These are phyloP conservation scores for Termitomyces sp. DNA, from an alignment of 768 basidiomycete species.

Conservation along the genomic window DNA sequence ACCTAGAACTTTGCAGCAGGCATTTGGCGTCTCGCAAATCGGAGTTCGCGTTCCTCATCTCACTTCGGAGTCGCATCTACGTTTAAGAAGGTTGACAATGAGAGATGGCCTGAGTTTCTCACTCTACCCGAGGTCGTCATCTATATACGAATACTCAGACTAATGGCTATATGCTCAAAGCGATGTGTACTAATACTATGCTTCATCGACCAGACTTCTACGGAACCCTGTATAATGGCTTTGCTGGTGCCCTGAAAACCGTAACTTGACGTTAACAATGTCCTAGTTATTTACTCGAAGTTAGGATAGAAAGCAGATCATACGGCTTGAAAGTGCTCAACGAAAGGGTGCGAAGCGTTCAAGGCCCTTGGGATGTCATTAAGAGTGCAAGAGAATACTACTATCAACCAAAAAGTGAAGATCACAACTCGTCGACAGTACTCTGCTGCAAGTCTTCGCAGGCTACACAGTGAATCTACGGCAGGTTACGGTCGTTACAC, in stretches of 20 bases:
- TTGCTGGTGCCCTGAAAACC: neutral
- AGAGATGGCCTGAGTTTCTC: neutral
- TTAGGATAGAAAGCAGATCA: neutral
- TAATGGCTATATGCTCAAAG: neutral
- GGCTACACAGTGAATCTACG: no score
- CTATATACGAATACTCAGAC: neutral
- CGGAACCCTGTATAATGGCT: neutral
- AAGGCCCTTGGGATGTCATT: neutral
- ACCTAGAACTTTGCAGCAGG: neutral
- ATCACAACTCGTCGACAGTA: neutral
- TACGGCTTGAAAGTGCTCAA: neutral
- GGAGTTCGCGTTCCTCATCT: neutral
- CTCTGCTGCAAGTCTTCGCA: neutral
- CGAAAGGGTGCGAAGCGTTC: neutral
- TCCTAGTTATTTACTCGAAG: neutral
- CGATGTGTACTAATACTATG: no score
- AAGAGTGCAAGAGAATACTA: neutral
- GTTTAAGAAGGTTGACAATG: neutral
- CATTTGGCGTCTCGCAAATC: slow-evolving; percentile 1
- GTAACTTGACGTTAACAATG: neutral
- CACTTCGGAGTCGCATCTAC: neutral
- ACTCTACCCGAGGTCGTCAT: neutral
- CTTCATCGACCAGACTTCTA: neutral
- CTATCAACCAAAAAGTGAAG: neutral
- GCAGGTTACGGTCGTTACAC: no score